A percentile compares a stretch with the other conserved stretches of the same genome.
Conservation (phyloP, 441 rosid genomes). For the Pelargonium australe region DNA sequence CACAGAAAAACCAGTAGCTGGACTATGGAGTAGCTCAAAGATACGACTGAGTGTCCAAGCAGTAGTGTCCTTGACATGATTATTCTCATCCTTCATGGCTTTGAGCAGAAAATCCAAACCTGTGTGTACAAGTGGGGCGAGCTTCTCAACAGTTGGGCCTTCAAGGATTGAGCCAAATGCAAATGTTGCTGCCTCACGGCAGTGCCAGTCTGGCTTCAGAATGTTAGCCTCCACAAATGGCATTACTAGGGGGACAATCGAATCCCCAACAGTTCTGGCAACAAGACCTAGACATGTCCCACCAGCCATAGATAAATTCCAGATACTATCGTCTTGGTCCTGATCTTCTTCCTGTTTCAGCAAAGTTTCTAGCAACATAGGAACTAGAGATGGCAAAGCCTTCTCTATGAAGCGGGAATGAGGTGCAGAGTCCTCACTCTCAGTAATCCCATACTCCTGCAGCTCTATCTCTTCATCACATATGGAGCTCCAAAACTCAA, state of each 20-base stretch:
- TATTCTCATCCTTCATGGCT: slow-evolving; percentile 60
- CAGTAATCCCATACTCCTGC: slow-evolving; percentile 57
- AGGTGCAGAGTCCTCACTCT: slow-evolving; percentile 54
- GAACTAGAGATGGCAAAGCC: slow-evolving; percentile 51
- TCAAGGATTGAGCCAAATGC: slow-evolving; percentile 56
- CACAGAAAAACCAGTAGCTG: slow-evolving; percentile 33
- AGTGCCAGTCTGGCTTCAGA: slow-evolving; percentile 46
- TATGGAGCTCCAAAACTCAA: slow-evolving; percentile 58
- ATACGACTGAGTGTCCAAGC: slow-evolving; percentile 55
- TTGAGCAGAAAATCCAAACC: slow-evolving; percentile 38
- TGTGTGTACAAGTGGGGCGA: slow-evolving; percentile 34
- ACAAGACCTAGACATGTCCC: slow-evolving; percentile 72
- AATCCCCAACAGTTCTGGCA: slow-evolving; percentile 50
- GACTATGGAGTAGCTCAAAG: slow-evolving; percentile 42
- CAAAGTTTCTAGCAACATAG: slow-evolving; percentile 48
- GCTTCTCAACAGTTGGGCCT: slow-evolving; percentile 50
- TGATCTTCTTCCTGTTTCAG: slow-evolving; percentile 58
- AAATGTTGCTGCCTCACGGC: slow-evolving; percentile 73
- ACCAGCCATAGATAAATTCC: slow-evolving; percentile 73
- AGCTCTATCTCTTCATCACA: slow-evolving; percentile 28
- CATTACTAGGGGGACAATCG: slow-evolving; percentile 43
- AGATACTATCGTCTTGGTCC: slow-evolving; percentile 45
- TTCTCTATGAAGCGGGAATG: slow-evolving; percentile 57
- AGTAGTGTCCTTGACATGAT: slow-evolving; percentile 68
- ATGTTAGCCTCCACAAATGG: slow-evolving; percentile 50